phyloP scores from a whole-genome alignment of 2,329 filamentous ascomycete genomes.

The Hortaea werneckii region DNA sequence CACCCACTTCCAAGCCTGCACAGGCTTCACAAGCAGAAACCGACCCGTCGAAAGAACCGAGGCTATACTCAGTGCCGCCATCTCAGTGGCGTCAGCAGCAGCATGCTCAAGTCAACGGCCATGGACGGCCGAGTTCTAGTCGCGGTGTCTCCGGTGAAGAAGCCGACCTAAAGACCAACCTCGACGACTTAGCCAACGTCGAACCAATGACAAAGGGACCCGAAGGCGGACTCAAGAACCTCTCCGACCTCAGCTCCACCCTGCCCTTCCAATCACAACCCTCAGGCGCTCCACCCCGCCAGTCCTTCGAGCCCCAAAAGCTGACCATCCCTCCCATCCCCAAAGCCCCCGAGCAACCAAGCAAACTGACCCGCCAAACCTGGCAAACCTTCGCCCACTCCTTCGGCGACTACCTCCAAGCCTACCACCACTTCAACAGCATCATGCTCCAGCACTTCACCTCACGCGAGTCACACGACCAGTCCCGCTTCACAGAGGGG shows the following conservation, averaged over 20 bases:
- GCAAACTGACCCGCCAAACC: constrained; percentile 35
- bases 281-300: constrained; percentile 33
- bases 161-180: constrained; percentile 23
- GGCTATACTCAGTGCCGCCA: constrained; percentile 23
- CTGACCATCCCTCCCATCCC: constrained; percentile 43
- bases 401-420: constrained; percentile 46
- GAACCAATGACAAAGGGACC: constrained; percentile 36
- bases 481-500: constrained; percentile 24
- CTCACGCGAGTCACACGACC: constrained; percentile 36
- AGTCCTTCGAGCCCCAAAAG: constrained; percentile 27
- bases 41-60: constrained; percentile 16
- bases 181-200: constrained; percentile 42
- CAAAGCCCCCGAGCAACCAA: constrained; percentile 27
- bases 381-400: constrained; percentile 43
- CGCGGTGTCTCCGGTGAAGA: constrained; percentile 1
- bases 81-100: constrained; percentile 22
- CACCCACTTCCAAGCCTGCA: constrained; percentile 15
- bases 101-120: constrained; percentile 7
- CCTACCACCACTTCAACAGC: constrained; percentile 47
- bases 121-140: constrained; percentile 7
- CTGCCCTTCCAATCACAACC: constrained; percentile 51
- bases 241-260: constrained; percentile 43
- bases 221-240: constrained; percentile 38
- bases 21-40: constrained; percentile 1
- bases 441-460: constrained; percentile 48